phyloP scores from a whole-genome alignment of 176 grass and related monocot genomes.

The Avena atlantica region DNA sequence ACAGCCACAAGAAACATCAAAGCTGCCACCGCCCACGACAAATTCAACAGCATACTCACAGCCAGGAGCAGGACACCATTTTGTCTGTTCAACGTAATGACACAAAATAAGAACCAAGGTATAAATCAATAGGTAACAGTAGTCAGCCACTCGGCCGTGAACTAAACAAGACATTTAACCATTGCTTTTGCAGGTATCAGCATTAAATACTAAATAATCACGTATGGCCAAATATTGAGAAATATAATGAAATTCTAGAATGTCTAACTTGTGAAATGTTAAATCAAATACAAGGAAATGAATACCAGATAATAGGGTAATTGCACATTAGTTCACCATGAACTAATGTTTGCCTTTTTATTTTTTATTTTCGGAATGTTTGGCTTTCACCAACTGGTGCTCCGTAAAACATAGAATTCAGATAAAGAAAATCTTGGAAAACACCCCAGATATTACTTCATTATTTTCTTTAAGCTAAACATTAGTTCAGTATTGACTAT shows the following conservation, averaged over 20 bases:
- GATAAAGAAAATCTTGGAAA: background rate
- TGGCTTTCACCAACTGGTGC: background rate
- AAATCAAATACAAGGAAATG: constrained; percentile 2
- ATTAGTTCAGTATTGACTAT: background rate
- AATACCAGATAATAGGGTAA: constrained; percentile 21
- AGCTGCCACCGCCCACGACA: constrained; percentile 90
- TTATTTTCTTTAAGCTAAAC: background rate
- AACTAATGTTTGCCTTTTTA: no score
- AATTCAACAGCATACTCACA: constrained; percentile 98
- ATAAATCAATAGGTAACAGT: constrained; percentile 32
- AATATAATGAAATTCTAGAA: background rate
- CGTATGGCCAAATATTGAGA: background rate
- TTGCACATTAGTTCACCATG: background rate
- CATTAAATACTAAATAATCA: constrained; percentile 7
- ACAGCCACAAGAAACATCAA: constrained; percentile 93
- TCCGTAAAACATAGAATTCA: background rate
- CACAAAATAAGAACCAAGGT: background rate
- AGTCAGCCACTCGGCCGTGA: background rate
- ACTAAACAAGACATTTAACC: constrained; percentile 20
- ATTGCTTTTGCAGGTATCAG: constrained; percentile 1
- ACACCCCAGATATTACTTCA: background rate
- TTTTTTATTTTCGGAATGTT: background rate
- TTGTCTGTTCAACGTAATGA: constrained; percentile 69
- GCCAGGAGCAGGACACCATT: constrained; percentile 99
- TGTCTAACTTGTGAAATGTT: constrained; percentile 8